These are phyloP conservation scores for Ophiostoma angusticollis DNA, from an alignment of 2,329 filamentous ascomycete species.

Conservation along the genomic window DNA sequence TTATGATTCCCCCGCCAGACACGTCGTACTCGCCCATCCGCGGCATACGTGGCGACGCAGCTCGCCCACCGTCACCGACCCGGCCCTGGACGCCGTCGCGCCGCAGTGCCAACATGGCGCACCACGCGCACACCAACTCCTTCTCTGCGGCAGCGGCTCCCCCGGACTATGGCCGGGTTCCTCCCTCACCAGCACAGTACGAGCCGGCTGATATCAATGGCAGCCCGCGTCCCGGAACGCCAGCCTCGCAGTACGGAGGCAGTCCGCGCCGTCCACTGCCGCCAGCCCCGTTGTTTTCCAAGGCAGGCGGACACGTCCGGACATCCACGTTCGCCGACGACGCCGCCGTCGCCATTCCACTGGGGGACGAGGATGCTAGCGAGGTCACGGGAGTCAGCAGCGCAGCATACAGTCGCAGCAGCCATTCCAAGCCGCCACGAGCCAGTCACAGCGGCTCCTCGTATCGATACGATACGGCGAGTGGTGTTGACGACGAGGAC, in stretches of 20 bases:
- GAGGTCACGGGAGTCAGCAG: constrained; percentile 53
- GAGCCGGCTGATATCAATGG: constrained; percentile 85
- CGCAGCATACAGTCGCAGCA: not conserved
- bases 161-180: constrained; percentile 52
- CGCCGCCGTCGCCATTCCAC: constrained; percentile 58
- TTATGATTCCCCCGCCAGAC: constrained; percentile 37
- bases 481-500: constrained; percentile 7
- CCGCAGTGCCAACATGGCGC: constrained; percentile 1
- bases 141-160: constrained; percentile 21
- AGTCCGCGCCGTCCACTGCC: constrained; percentile 79
- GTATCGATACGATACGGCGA: constrained; percentile 12
- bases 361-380: constrained; percentile 36
- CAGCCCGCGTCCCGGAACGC: constrained; percentile 78
- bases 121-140: constrained; percentile 19
- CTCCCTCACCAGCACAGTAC: constrained; percentile 58
- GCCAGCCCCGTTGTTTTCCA: constrained; percentile 70
- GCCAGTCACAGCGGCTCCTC: not conserved
- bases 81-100: constrained; percentile 46
- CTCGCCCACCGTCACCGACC: constrained; percentile 37
- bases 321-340: constrained; percentile 49
- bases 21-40: constrained; percentile 44
- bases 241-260: constrained; percentile 76
- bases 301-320: constrained; percentile 23
- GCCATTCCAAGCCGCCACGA: no score
- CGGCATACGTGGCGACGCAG: constrained; percentile 25